Evolutionary conservation across 1,284 basidiomycete species (phyloP), one percentile per base, ranked within the genome.

Genomic region (Microbotryum silenes-acaulis): DNA sequence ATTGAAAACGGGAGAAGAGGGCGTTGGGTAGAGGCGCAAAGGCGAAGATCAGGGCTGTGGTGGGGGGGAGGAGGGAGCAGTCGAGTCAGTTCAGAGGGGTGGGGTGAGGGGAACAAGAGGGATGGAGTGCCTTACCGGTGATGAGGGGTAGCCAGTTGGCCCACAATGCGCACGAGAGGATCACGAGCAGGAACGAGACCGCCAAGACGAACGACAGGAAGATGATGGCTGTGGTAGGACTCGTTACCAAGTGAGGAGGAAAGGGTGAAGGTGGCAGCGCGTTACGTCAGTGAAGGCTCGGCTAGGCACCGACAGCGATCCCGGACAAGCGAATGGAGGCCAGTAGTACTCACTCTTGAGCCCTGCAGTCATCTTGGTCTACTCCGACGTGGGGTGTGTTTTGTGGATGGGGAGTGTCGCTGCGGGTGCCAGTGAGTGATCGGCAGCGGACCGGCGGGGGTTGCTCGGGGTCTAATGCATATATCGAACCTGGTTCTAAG

Each of bases 121-220:
- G 31, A 25, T 49, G 9, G 51, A 23, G 23, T 25, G 21, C 61
- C 91, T 74, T 72, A 96, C 94, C 94, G 70, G 97, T 94, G 68
- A 98, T 83, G 55, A 98, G 80, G 51, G 96, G 96, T 18, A 98
- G 80, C 96, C 96, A 99, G 77, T 99, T 98, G 44, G 84, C 78
- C 87, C 88, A 98, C 46, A 98, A 79, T 27, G 96, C 94, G 75
- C 96, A 98, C 1, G 91, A 93, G 33, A 99, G 86, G 76, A 99
- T 99, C 74, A 98, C 90, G 73, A 98, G 84, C 61, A 98, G 79
- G 79, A 98, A 99, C 29, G 96, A 96, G 33, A 96, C 82, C 16
- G 96, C 96, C 49, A 99, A 85, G 61, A 97, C 89, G 77, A 98
- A 96, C 5, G 94, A 92, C 57, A 97, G 84, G 63, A 94, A 81